Evolutionary conservation across 306 rosid genomes (phyloP).

Genomic region (Albizia julibrissin): DNA sequence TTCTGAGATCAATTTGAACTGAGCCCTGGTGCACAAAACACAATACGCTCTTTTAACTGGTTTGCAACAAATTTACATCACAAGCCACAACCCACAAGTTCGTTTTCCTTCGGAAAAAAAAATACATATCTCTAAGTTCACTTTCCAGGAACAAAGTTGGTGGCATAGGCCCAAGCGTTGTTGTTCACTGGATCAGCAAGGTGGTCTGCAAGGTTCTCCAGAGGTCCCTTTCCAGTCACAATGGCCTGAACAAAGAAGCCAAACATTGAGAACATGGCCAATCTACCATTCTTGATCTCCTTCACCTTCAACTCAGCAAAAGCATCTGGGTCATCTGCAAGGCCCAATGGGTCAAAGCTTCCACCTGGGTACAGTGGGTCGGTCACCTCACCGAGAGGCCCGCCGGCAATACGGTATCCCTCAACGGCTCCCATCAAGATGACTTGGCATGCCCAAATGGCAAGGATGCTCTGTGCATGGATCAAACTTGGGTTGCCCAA

Average conservation of each 20-base stretch:
- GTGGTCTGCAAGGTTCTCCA: conserved; percentile 42
- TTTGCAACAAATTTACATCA: conserved; percentile 18
- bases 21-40: not conserved
- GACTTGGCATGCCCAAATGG: conserved; percentile 40
- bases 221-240: conserved; percentile 42
- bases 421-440: conserved; percentile 19
- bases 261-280: conserved; percentile 13
- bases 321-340: conserved; percentile 10
- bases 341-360: conserved; percentile 24
- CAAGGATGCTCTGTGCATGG: conserved; percentile 44
- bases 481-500: conserved; percentile 25
- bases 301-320: conserved; percentile 43
- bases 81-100: not conserved
- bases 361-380: conserved; percentile 42
- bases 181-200: conserved; percentile 43
- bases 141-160: conserved; percentile 45
- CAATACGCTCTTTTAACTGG: not conserved
- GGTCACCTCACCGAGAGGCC: conserved; percentile 37
- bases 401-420: conserved; percentile 36
- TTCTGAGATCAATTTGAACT: not conserved
- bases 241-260: conserved; percentile 45
- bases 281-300: conserved; percentile 38
- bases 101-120: not conserved
- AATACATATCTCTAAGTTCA: not conserved
- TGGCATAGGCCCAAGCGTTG: conserved; percentile 27